These are phyloP conservation scores for Sporothrix dimorphospora DNA, from an alignment of 2,329 filamentous ascomycete species.

Conservation along the genomic window DNA sequence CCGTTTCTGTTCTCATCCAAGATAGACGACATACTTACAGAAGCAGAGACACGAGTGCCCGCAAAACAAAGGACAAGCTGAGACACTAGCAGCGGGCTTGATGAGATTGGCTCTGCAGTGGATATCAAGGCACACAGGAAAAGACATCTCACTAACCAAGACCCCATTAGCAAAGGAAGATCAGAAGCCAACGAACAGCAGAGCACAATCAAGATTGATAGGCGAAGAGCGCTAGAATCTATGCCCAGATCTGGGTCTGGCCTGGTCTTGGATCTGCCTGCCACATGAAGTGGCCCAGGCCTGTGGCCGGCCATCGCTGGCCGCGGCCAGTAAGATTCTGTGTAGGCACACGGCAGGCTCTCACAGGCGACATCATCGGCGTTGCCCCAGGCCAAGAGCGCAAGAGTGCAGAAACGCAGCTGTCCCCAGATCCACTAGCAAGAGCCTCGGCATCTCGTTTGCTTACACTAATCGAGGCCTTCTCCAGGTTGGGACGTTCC, in stretches of 20 bases:
- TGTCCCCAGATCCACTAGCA: slow-evolving; percentile 22
- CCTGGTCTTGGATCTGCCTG: not conserved
- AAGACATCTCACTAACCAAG: not conserved
- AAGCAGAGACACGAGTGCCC: not conserved
- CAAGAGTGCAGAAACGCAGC: not conserved
- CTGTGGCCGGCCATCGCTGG: not conserved
- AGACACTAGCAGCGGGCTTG: not conserved
- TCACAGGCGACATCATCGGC: not conserved
- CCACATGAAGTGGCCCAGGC: not conserved
- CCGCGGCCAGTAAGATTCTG: not conserved
- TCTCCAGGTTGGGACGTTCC: not conserved
- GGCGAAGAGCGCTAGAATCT: not conserved
- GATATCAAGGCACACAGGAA: not conserved
- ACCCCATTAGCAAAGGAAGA: not conserved
- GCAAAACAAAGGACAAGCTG: not conserved
- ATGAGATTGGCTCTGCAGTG: too few relatives aligned
- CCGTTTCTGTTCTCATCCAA: not conserved
- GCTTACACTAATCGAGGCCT: not conserved
- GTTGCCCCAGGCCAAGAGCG: not conserved
- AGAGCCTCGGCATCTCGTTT: slow-evolving; percentile 28
- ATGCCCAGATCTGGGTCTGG: not conserved
- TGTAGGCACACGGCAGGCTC: not conserved
- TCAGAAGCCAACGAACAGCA: not conserved
- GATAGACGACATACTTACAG: not conserved
- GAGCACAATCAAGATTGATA: not conserved